Evolutionary conservation across 2,329 filamentous ascomycete species (phyloP).

Genomic region (Fusarium bulbicola): DNA sequence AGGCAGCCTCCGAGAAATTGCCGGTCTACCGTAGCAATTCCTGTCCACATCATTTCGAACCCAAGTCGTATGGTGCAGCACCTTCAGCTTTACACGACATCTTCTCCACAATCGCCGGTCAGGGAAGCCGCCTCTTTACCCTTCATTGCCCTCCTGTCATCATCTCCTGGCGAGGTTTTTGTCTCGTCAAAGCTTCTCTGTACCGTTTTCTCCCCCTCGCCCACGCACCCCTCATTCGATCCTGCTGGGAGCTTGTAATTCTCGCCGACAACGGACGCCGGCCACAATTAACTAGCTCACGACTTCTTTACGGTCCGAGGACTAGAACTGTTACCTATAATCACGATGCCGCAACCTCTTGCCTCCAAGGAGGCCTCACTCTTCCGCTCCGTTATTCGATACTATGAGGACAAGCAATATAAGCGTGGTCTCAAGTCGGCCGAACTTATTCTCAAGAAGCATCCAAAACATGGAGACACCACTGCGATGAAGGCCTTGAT

Average conservation of each 20-base stretch:
- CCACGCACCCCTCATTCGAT: conserved; percentile 32
- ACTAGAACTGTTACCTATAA: not conserved
- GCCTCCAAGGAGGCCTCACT: conserved; percentile 91
- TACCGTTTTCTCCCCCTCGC: conserved; percentile 12
- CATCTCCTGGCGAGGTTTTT: conserved; percentile 16
- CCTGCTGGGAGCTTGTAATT: conserved; percentile 55
- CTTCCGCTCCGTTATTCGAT: conserved; percentile 93
- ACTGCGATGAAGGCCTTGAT: conserved; percentile 99
- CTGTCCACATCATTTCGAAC: conserved; percentile 38
- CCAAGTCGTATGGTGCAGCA: conserved; percentile 13
- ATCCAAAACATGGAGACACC: conserved; percentile 96
- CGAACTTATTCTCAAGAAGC: conserved; percentile 95
- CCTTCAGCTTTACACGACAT: conserved; percentile 27
- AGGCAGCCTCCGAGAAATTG: conserved; percentile 43
- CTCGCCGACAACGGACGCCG: conserved; percentile 25
- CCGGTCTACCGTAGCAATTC: conserved; percentile 42
- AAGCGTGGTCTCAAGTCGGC: conserved; percentile 93
- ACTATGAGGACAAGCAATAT: conserved; percentile 98
- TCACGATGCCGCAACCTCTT: conserved; percentile 75
- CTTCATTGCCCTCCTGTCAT: conserved; percentile 12
- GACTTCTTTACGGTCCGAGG: not conserved
- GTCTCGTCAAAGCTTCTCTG: conserved; percentile 25
- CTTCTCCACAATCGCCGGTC: conserved; percentile 23
- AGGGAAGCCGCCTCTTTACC: conserved; percentile 40
- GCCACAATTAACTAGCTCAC: conserved; percentile 5